Evolutionary conservation across 345 rosid species (phyloP).

Genomic region (Corchorus olitorius): DNA sequence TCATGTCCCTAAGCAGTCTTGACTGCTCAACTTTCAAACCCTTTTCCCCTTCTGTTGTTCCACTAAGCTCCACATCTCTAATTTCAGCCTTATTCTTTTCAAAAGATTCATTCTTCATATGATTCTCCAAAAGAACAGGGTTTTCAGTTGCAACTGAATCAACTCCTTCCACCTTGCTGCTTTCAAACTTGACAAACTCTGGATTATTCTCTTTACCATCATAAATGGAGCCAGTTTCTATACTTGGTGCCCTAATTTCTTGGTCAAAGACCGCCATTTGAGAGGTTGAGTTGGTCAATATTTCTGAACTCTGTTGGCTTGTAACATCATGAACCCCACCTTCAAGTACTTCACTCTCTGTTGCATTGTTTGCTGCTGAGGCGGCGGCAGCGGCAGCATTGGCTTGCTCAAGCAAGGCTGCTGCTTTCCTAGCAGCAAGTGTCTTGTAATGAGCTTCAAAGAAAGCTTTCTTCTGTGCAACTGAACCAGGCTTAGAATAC

Average conservation of each 20-base stretch:
- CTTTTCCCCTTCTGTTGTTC: slow-evolving; percentile 40
- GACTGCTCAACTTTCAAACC: slow-evolving; percentile 17
- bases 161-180: slow-evolving; percentile 17
- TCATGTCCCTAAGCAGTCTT: slow-evolving; percentile 17
- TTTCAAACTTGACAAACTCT: slow-evolving; percentile 25
- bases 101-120: slow-evolving; percentile 19
- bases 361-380: slow-evolving; percentile 1
- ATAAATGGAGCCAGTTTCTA: slow-evolving; percentile 14
- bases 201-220: slow-evolving; percentile 19
- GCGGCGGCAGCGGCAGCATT: not conserved
- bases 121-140: slow-evolving; percentile 31
- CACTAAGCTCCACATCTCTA: slow-evolving; percentile 31
- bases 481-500: slow-evolving; percentile 76
- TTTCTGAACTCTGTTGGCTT: slow-evolving; percentile 17
- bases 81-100: slow-evolving; percentile 21
- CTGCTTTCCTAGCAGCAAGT: slow-evolving; percentile 79
- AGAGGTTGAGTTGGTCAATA: not conserved
- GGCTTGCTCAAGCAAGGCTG: slow-evolving; percentile 69
- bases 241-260: slow-evolving; percentile 18
- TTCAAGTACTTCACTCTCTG: slow-evolving; percentile 25
- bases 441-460: slow-evolving; percentile 87
- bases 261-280: slow-evolving; percentile 4
- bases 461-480: slow-evolving; percentile 86
- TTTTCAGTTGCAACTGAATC: slow-evolving; percentile 15
- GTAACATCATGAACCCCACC: slow-evolving; percentile 14